Percentiles rank a stretch among this genome's conserved stretches.
Evolutionary conservation across 2,329 filamentous ascomycete species (phyloP).

Genomic region (Ophiostoma sp.): DNA sequence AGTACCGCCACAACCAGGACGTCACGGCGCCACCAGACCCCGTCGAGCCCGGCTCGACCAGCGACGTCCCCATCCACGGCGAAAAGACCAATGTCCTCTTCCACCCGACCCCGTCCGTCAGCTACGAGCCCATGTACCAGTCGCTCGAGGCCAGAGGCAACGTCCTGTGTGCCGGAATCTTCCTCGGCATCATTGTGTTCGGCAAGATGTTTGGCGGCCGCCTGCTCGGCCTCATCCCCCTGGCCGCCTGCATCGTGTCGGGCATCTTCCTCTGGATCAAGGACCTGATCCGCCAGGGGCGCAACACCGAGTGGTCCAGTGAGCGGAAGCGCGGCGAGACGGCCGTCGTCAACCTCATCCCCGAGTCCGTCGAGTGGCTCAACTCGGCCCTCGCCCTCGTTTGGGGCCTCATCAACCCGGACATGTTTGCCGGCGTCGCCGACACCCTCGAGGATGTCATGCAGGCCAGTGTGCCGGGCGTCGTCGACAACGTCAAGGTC

Average conservation of each 20-base stretch:
- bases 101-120: constrained; percentile 85
- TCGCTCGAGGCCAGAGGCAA: constrained; percentile 70
- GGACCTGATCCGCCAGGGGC: constrained; percentile 74
- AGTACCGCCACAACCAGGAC: constrained; percentile 83
- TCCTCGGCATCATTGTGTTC: constrained; percentile 67
- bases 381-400: constrained; percentile 79
- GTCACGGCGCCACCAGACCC: constrained; percentile 87
- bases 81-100: constrained; percentile 97
- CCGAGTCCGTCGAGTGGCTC: constrained; percentile 94
- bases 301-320: constrained; percentile 80
- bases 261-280: constrained; percentile 88
- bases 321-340: constrained; percentile 81
- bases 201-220: constrained; percentile 76
- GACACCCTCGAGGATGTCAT: constrained; percentile 94
- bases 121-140: constrained; percentile 82
- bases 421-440: constrained; percentile 89
- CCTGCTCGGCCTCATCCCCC: constrained; percentile 68
- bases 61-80: constrained; percentile 90
- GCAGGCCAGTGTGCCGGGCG: constrained; percentile 84
- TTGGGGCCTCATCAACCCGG: constrained; percentile 90
- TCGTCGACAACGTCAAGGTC: constrained; percentile 92
- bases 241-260: constrained; percentile 65
- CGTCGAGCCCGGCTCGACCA: constrained; percentile 72
- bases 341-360: constrained; percentile 81
- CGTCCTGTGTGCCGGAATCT: constrained; percentile 63